Conservation (phyloP, 2,329 filamentous ascomycete species). For the Bisporella sp. region DNA sequence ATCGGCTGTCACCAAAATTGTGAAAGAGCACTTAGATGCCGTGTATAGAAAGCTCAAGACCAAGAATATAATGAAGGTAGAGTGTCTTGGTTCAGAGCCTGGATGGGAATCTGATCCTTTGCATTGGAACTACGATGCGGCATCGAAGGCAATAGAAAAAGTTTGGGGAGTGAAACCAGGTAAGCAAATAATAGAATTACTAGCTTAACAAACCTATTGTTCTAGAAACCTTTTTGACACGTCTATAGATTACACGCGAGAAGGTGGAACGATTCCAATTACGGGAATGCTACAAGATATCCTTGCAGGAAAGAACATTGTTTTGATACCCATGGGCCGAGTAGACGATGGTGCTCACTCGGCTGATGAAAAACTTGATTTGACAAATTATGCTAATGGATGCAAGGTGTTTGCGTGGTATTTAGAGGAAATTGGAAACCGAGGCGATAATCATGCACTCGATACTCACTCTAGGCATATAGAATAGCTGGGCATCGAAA, state of each 20-base stretch:
- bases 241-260: slow-evolving; percentile 1
- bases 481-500: too few species aligned
- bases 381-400: not conserved
- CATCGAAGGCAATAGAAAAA: not conserved
- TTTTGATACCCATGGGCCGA: slow-evolving; percentile 2
- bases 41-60: not conserved
- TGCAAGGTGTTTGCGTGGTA: too few species aligned
- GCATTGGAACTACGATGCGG: not conserved
- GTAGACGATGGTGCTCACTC: slow-evolving; percentile 1
- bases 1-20: not conserved
- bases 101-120: not conserved
- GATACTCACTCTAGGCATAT: too few species aligned
- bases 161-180: not conserved
- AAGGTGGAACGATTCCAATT: slow-evolving; percentile 2
- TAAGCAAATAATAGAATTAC: too few species aligned
- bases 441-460: too few species aligned
- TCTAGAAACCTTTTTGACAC: too few species aligned
- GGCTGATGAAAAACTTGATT: slow-evolving; percentile 1
- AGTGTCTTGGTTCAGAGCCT: not conserved
- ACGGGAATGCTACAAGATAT: slow-evolving; percentile 1
- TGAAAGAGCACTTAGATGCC: not conserved
- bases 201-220: too few species aligned
- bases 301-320: slow-evolving; percentile 1
- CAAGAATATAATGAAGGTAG: not conserved
- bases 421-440: too few species aligned